Percentiles rank a stretch among this genome's conserved stretches.
phyloP scores from a whole-genome alignment of 441 rosid species.

The Bruguiera hainesii region DNA sequence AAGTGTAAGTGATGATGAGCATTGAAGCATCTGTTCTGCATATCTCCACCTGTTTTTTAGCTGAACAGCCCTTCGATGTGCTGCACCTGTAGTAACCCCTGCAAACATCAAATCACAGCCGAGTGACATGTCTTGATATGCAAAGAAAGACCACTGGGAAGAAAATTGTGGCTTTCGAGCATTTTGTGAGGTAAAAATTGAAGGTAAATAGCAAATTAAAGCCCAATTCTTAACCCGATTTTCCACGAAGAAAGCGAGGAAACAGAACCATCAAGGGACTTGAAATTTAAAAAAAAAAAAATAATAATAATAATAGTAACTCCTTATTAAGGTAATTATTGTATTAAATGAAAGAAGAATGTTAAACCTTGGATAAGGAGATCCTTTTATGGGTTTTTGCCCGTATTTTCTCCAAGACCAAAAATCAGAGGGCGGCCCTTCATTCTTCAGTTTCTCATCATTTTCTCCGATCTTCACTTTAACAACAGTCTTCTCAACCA shows the following conservation, averaged over 20 bases:
- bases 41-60: slow-evolving; percentile 71
- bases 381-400: slow-evolving; percentile 94
- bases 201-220: neutral
- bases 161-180: neutral
- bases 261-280: neutral
- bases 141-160: neutral
- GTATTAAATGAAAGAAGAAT: slow-evolving; percentile 1
- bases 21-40: slow-evolving; percentile 65
- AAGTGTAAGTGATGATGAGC: slow-evolving; percentile 63
- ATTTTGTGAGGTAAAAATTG: neutral
- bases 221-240: too few species aligned
- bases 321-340: neutral
- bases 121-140: neutral
- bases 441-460: slow-evolving; percentile 50
- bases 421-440: slow-evolving; percentile 68
- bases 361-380: slow-evolving; percentile 81
- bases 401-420: slow-evolving; percentile 99
- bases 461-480: slow-evolving; percentile 44
- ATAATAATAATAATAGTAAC: neutral
- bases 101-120: slow-evolving; percentile 7
- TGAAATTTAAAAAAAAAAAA: neutral
- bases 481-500: slow-evolving; percentile 52
- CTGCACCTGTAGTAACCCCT: slow-evolving; percentile 79
- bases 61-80: slow-evolving; percentile 71
- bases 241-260: too few species aligned